Base-by-base conservation (phyloP, 2,329 filamentous ascomycete genomes). In the Lachnellula subtilissima region DNA sequence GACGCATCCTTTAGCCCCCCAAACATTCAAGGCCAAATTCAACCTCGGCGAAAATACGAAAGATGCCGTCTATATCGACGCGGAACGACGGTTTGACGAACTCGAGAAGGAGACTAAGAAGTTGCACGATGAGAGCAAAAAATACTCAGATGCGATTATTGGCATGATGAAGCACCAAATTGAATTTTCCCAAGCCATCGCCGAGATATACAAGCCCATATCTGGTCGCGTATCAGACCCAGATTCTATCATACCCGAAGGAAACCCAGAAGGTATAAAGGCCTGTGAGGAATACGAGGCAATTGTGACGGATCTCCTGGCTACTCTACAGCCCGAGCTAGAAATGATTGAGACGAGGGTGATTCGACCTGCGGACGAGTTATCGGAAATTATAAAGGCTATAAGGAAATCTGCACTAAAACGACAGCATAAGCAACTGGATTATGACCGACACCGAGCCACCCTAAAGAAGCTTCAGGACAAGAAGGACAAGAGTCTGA, bases 151-250 rank as follows among this genome's bases (percentile, higher is more conserved):
- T 53, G 90, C 94, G 71, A 97, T 99, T 76, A 97, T 97, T 76
- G 89, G 88, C 79, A 99, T 99, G 94, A 83, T 99, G 68, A 84
- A 79, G 70, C 92, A 97, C 75, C 94, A 99, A 77, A 97, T 99
- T 74, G 93, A 96, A 72, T 99, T 99, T 77, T 96, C 93, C 66
- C 85, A 96, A 75, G 90, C 92, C 64, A 93, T 96, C 78, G 87
- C 88, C 62, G 94, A 99, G 74, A 88, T 99, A 68, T 99, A 99
- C 80, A 96, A 96, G 72, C 94, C 94, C 65, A 99, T 99, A 67
- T 97, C 93, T 54, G 94, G 94, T 54, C 88, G 94, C 70, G 83
- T 95, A 74, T 97, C 93, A 47, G 94, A 99, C 73, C 94, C 94
- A 9, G 87, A 92, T 67, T 89, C 89, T 8, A 82, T 90, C 62